Evolutionary conservation across 225 moss, liverwort and hornwort species (phyloP).

Genomic region (Antitrichia curtipendula): DNA sequence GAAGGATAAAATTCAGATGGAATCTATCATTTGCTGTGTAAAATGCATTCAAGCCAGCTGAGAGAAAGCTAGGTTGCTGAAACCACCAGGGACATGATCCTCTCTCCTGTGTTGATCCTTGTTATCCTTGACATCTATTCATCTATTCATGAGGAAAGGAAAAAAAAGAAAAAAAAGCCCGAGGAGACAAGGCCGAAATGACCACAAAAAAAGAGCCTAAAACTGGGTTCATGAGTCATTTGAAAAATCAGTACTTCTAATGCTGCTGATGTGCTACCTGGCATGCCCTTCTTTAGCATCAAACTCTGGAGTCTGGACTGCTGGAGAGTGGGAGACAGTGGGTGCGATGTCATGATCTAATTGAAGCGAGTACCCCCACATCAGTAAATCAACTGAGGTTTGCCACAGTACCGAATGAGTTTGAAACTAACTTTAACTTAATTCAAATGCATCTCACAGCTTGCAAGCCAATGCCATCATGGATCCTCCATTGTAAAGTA

Average conservation of each 20-base stretch:
- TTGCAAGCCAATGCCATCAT: neutral
- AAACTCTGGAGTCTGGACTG: neutral
- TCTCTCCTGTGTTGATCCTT: neutral
- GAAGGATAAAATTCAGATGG: neutral
- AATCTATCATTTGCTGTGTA: neutral
- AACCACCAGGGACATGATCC: neutral
- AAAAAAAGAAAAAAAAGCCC: too few relatives aligned
- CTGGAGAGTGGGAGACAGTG: neutral
- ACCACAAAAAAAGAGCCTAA: neutral
- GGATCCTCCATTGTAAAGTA: neutral
- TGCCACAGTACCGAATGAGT: neutral
- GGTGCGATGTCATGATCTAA: neutral
- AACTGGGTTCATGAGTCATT: neutral
- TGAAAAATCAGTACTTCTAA: neutral
- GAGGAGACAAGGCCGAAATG: neutral
- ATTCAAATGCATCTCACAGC: conserved; percentile 2
- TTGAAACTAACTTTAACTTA: neutral
- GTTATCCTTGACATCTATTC: neutral
- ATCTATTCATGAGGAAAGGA: too few relatives aligned
- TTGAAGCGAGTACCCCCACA: neutral
- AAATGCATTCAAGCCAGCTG: neutral
- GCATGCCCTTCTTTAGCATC: neutral
- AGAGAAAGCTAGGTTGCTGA: neutral
- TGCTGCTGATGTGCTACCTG: neutral
- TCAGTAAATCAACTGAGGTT: neutral